These are phyloP conservation scores for Hygrophila difformis DNA, from an alignment of 257 asterid genomes.

Conservation along the genomic window DNA sequence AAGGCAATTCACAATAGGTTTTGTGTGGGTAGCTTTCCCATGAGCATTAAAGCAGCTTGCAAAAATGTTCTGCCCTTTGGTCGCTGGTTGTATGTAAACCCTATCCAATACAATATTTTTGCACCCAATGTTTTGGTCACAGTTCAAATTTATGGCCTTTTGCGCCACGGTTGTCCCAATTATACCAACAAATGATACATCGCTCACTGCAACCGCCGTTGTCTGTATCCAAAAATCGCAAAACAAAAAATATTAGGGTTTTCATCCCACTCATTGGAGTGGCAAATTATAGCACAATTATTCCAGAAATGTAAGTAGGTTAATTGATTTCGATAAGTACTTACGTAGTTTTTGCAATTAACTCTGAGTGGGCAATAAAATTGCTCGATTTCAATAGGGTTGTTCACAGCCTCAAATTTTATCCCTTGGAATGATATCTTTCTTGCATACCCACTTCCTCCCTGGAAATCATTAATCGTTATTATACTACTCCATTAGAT, in stretches of 20 bases:
- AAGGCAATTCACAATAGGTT: conserved; percentile 39
- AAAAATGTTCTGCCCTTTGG: conserved; percentile 25
- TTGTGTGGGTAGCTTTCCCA: conserved; percentile 40
- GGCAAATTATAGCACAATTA: too few species aligned
- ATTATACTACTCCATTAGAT: background rate
- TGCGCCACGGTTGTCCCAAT: conserved; percentile 45
- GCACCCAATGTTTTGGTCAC: conserved; percentile 42
- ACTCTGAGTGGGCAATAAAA: conserved; percentile 48
- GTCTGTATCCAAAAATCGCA: conserved; percentile 25
- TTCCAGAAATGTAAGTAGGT: background rate
- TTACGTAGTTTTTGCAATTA: conserved; percentile 45
- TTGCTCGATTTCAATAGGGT: conserved; percentile 54
- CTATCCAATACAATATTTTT: conserved; percentile 26
- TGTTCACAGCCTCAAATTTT: conserved; percentile 36
- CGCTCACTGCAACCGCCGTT: conserved; percentile 40
- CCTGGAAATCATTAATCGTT: conserved; percentile 22
- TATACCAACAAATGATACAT: conserved; percentile 36
- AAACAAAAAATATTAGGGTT: background rate
- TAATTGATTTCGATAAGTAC: background rate
- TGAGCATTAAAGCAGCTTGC: conserved; percentile 48
- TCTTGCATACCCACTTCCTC: conserved; percentile 59
- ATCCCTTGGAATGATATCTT: conserved; percentile 44
- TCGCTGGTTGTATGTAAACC: conserved; percentile 31
- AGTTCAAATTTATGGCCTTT: conserved; percentile 35
- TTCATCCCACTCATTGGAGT: too few species aligned